Evolutionary conservation across 2,329 filamentous ascomycete genomes (phyloP), one percentile per base, ranked within the genome.

Genomic region (Aureobasidium sp.): DNA sequence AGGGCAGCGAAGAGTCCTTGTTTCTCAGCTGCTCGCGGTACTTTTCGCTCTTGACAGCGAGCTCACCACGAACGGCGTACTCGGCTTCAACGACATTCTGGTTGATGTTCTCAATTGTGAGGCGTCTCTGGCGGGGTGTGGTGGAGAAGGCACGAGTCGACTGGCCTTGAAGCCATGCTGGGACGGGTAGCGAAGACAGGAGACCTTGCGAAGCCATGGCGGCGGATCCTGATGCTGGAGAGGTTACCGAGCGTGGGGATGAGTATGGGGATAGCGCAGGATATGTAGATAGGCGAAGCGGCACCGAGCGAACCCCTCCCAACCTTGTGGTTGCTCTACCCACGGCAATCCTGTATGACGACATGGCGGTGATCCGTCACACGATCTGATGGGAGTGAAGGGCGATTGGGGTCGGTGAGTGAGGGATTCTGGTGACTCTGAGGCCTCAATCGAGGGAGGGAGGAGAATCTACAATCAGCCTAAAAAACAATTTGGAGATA

Each of bases 31-130:
- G 81, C 59, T 87, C 87, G 64, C 93, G 88, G 79, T 93, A 96
- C 76, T 91, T 84, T 78, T 99, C 94, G 15, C 91, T 94, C 78
- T 90, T 91, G 74, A 95, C 88, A 62, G 94, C 93, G 66, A 99
- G 85, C 77, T 97, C 94, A 72, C 94, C 94, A 69, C 94, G 90
- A 62, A 99, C 94, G 68, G 94, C 94, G 79, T 99, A 99, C 78
- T 96, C 87, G 72, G 94, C 94, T 65, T 86, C 85, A 73, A 87
- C 86, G 67, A 97, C 84, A 74, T 94, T 84, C 54, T 86, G 90
- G 80, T 97, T 99, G 81, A 99, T 96, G 80, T 94, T 96, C 76
- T 90, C 82, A 70, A 89, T 80, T 69, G 82, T 89, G 68, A 99
- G 61, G 30, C 52, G 47, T 62, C 65, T 61, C 13, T 48, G 59